These are phyloP conservation scores for Mortierella hygrophila DNA, from an alignment of 192 early-diverging fungal genomes.

Conservation along the genomic window DNA sequence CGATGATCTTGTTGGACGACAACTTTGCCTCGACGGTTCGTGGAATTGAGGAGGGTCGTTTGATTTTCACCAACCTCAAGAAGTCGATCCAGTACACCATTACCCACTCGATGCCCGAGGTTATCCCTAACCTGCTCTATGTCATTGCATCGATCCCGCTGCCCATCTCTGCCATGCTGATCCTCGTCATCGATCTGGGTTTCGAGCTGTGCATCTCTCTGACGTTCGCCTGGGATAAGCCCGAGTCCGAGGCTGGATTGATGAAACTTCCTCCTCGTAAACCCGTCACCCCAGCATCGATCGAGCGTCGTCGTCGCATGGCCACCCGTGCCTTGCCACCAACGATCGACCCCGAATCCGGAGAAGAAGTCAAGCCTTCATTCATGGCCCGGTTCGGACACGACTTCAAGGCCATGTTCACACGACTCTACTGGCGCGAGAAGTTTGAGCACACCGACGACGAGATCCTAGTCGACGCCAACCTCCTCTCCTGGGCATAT, in stretches of 20 bases:
- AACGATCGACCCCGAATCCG: constrained; percentile 64
- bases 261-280: constrained; percentile 93
- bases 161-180: constrained; percentile 84
- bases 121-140: constrained; percentile 87
- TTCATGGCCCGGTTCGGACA: constrained; percentile 33
- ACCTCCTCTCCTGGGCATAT: constrained; percentile 86
- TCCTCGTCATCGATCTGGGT: constrained; percentile 93
- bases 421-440: constrained; percentile 69
- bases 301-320: constrained; percentile 72
- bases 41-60: constrained; percentile 94
- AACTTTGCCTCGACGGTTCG: constrained; percentile 96
- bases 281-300: constrained; percentile 84
- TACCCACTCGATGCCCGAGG: constrained; percentile 90
- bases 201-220: constrained; percentile 91
- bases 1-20: constrained; percentile 98
- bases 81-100: constrained; percentile 95
- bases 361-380: constrained; percentile 52
- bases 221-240: constrained; percentile 91
- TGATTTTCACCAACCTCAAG: constrained; percentile 96
- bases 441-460: constrained; percentile 78
- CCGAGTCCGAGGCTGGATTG: constrained; percentile 79
- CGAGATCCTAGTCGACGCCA: constrained; percentile 88
- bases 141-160: constrained; percentile 88
- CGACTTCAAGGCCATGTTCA: constrained; percentile 62
- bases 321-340: constrained; percentile 60